Evolutionary conservation across 805 yeast species (phyloP).

Genomic region (Priceomyces medius): DNA sequence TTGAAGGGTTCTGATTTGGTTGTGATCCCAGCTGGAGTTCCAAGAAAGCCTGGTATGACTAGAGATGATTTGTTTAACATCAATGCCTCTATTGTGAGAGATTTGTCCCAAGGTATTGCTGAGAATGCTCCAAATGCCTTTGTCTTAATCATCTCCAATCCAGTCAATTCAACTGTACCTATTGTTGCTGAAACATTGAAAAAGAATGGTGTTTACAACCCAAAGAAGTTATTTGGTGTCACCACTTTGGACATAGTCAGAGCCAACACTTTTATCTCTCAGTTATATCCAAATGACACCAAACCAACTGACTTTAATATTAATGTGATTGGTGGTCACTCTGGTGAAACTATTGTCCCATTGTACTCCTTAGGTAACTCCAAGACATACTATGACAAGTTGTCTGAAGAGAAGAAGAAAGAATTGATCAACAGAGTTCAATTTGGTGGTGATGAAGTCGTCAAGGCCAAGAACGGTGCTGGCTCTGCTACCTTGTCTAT

Average conservation of each 20-base stretch:
- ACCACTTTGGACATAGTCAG: constrained; percentile 86
- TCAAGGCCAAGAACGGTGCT: constrained; percentile 79
- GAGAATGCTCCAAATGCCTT: constrained; percentile 70
- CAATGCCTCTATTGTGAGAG: constrained; percentile 77
- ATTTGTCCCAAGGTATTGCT: constrained; percentile 74
- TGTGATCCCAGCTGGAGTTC: constrained; percentile 81
- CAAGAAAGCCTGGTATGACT: constrained; percentile 94
- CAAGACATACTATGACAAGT: constrained; percentile 32
- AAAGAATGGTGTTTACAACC: constrained; percentile 64
- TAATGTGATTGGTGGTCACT: constrained; percentile 91
- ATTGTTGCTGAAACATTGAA: constrained; percentile 79
- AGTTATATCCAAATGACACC: constrained; percentile 43
- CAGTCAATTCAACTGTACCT: constrained; percentile 92
- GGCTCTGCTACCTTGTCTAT: constrained; percentile 84
- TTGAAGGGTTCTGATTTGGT: constrained; percentile 49
- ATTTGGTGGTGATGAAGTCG: constrained; percentile 90
- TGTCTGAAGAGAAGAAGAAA: constrained; percentile 61
- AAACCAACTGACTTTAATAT: constrained; percentile 56
- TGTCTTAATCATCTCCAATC: constrained; percentile 83
- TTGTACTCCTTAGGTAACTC: constrained; percentile 54
- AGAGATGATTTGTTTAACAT: constrained; percentile 85
- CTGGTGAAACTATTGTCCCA: constrained; percentile 93
- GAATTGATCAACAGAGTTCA: constrained; percentile 85
- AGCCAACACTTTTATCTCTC: constrained; percentile 77
- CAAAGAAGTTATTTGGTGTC: constrained; percentile 78